phyloP scores from a whole-genome alignment of 495 filamentous ascomycete genomes.

The Ascobolus immersus region DNA sequence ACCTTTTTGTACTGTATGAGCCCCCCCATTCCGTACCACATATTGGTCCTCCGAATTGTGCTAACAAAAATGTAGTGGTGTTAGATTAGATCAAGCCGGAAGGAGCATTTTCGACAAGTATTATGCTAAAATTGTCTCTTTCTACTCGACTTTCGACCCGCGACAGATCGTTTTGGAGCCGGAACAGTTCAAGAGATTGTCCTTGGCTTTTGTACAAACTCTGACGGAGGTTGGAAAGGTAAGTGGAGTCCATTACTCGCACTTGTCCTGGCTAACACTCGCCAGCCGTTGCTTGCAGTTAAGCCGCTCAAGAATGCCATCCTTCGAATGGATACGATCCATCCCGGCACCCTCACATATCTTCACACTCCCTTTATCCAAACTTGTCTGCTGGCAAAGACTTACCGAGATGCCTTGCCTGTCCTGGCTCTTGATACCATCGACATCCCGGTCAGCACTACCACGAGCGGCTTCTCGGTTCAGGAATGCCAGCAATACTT shows the following conservation, averaged over 20 bases:
- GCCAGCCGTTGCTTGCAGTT: slow-evolving; percentile 12
- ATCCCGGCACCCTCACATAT: slow-evolving; percentile 13
- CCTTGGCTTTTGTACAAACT: slow-evolving; percentile 12
- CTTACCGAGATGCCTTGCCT: slow-evolving; percentile 13
- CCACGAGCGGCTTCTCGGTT: slow-evolving; percentile 22
- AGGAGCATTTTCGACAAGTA: slow-evolving; percentile 8
- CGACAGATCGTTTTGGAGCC: slow-evolving; percentile 11
- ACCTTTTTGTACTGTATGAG: slow-evolving; percentile 14
- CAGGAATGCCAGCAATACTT: slow-evolving; percentile 51
- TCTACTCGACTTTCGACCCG: slow-evolving; percentile 12
- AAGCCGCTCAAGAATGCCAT: slow-evolving; percentile 15
- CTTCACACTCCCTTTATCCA: slow-evolving; percentile 13
- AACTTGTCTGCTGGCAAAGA: slow-evolving; percentile 15
- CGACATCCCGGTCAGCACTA: slow-evolving; percentile 12
- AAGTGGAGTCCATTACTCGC: not conserved
- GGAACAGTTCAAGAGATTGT: slow-evolving; percentile 13
- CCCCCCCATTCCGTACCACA: no score
- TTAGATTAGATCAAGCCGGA: slow-evolving; percentile 9
- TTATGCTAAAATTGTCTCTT: slow-evolving; percentile 10
- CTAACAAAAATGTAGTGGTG: slow-evolving; percentile 1
- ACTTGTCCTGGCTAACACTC: not conserved
- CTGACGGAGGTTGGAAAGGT: slow-evolving; percentile 11
- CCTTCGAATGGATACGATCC: slow-evolving; percentile 10
- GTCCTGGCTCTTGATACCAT: slow-evolving; percentile 14
- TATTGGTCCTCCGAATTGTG: no score